Percentiles rank a stretch among this genome's conserved stretches.
These are phyloP conservation scores for Metarhizium album DNA, from an alignment of 2,329 filamentous ascomycete species.

Conservation along the genomic window DNA sequence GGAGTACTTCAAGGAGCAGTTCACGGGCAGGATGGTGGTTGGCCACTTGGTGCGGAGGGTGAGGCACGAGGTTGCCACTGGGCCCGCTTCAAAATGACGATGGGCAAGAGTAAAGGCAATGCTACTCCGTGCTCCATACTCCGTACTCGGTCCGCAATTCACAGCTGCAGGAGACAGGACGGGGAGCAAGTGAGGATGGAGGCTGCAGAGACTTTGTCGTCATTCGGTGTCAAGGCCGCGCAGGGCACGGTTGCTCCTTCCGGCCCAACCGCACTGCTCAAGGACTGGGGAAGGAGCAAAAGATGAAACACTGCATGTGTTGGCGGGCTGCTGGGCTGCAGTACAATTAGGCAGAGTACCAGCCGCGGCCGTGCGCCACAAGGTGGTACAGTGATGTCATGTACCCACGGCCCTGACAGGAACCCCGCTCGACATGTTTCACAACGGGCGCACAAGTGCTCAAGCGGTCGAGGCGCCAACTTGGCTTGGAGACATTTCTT, in stretches of 20 bases:
- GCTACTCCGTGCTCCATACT: neutral
- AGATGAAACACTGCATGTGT: neutral
- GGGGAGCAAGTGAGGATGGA: neutral
- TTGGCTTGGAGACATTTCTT: too few species aligned
- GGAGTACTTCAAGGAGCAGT: too few species aligned
- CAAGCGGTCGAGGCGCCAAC: too few species aligned
- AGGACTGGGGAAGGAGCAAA: neutral
- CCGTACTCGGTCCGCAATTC: too few species aligned
- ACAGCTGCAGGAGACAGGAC: too few species aligned
- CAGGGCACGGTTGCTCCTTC: neutral
- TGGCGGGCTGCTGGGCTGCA: neutral
- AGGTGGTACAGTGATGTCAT: neutral
- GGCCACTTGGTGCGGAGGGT: too few species aligned
- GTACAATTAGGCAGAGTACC: neutral
- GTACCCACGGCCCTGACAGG: neutral
- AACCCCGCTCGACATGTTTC: neutral
- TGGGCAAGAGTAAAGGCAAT: neutral
- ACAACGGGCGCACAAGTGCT: neutral
- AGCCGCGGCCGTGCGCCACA: neutral
- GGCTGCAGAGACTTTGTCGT: neutral
- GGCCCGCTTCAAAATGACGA: neutral
- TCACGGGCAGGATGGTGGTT: too few species aligned
- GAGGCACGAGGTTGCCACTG: neutral
- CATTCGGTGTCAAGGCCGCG: neutral
- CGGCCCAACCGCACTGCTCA: neutral